Evolutionary conservation across 768 basidiomycete species (phyloP).

Genomic region (Filobasidium wieringae): DNA sequence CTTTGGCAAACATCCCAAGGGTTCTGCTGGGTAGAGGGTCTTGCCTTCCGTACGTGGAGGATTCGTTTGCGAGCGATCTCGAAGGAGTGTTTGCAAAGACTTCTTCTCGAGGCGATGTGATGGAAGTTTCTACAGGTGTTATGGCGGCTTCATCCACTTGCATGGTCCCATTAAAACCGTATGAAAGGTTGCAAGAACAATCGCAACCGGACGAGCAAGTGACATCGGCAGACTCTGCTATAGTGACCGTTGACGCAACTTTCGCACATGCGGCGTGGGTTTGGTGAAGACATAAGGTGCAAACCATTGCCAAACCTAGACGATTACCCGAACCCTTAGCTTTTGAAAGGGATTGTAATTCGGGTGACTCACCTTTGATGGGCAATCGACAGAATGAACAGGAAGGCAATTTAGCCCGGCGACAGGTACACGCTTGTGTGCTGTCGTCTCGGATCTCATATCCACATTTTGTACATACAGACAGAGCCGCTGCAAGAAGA

Average conservation of each 20-base stretch:
- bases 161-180: neutral
- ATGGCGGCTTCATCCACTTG: neutral
- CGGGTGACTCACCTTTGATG: slow-evolving; percentile 27
- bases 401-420: slow-evolving; percentile 11
- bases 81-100: too few species aligned
- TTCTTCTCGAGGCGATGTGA: neutral
- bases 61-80: too few species aligned
- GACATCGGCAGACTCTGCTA: neutral
- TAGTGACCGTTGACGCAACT: neutral
- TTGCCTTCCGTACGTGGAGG: neutral
- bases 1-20: neutral
- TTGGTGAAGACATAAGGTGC: neutral
- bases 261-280: neutral
- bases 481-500: slow-evolving; percentile 1
- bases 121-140: neutral
- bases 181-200: neutral
- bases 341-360: neutral
- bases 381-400: slow-evolving; percentile 34
- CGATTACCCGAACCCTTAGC: neutral
- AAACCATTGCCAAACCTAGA: neutral
- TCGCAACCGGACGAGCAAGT: neutral
- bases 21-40: neutral
- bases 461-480: neutral
- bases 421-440: slow-evolving; percentile 15
- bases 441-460: neutral